Evolutionary conservation across 1,139 yeast genomes (phyloP), one percentile per base, ranked within the genome.

Genomic region (Blastobotrys serpentis): DNA sequence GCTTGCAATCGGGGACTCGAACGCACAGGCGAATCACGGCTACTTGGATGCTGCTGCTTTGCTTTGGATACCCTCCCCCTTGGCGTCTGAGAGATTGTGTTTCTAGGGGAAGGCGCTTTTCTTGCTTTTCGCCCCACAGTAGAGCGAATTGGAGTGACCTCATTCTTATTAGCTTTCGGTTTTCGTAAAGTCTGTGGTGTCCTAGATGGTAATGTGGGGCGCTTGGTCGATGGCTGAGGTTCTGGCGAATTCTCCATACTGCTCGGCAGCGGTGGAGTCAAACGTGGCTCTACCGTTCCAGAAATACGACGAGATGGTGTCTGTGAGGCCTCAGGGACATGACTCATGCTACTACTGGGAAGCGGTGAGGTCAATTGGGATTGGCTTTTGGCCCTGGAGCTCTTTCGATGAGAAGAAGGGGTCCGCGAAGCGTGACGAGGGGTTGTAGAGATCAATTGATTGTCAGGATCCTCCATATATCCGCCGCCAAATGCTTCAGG

Each of bases 181-280:
- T 36, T 16, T 7, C 40, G 22, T 14, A 36, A 25, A 10, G 40
- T n/a, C 40, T 36, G 40, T 25, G 40, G 40, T 10, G 40, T 36
- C 19, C 40, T 14, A 4, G 40, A 36, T 3, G 40, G 40, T 18
- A 36, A 14, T 10, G 40, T 36, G 13, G 22, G 40, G 6, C 40
- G 5, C 13, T 36, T 36, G n/a, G 22, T 19, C 5, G 40, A 36
- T 6, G 40, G 40, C 11, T 19, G 40, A 11, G 40, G 40, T 36
- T 36, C 40, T 5, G 40, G 40, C 6, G 40, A 36, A n/a, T 36
- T 36, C 13, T 36, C 40, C 22, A 36, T 18, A 18, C 40, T 36
- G n/a, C 40, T 36, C 25, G 40, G 40, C 10, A 36, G 25, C 8
- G 40, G 40, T 19, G 40, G 19, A 17, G 40, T 18, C 25, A n/a